Percentiles rank a stretch among this genome's conserved stretches.
These are phyloP conservation scores for Suillus sp. DNA, from an alignment of 768 basidiomycete species.

Conservation along the genomic window DNA sequence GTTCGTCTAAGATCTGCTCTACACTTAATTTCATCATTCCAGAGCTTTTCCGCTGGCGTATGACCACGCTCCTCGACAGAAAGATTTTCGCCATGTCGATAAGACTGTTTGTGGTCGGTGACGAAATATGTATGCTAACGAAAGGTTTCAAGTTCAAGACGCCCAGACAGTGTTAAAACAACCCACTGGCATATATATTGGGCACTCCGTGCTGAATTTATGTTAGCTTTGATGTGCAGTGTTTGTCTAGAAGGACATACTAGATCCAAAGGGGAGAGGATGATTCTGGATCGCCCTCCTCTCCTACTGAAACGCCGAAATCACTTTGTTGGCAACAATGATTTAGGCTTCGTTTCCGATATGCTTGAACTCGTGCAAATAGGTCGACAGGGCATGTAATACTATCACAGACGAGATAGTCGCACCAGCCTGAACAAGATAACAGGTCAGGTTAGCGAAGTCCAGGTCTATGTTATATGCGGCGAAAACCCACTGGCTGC, in stretches of 20 bases:
- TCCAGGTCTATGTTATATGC: slow-evolving; percentile 3
- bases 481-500: slow-evolving; percentile 33
- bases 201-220: slow-evolving; percentile 41
- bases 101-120: slow-evolving; percentile 53
- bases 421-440: slow-evolving; percentile 43
- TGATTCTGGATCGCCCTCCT: slow-evolving; percentile 45
- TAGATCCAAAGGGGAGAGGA: slow-evolving; percentile 43
- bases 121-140: slow-evolving; percentile 49
- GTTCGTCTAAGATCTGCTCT: slow-evolving; percentile 39
- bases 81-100: slow-evolving; percentile 31
- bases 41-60: slow-evolving; percentile 28
- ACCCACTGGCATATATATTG: slow-evolving; percentile 49
- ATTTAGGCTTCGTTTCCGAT: slow-evolving; percentile 14
- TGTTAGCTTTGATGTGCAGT: slow-evolving; percentile 12
- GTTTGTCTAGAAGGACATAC: slow-evolving; percentile 31
- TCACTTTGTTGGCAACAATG: slow-evolving; percentile 15
- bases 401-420: slow-evolving; percentile 48
- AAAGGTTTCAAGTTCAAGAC: slow-evolving; percentile 7
- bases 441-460: background rate
- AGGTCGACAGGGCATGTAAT: slow-evolving; percentile 45
- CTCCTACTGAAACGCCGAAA: slow-evolving; percentile 37
- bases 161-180: background rate
- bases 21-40: slow-evolving; percentile 42
- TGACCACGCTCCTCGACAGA: slow-evolving; percentile 18
- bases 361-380: slow-evolving; percentile 36